Conservation (phyloP, 176 grass and related monocot species). For the Oropetium thomaeum region DNA sequence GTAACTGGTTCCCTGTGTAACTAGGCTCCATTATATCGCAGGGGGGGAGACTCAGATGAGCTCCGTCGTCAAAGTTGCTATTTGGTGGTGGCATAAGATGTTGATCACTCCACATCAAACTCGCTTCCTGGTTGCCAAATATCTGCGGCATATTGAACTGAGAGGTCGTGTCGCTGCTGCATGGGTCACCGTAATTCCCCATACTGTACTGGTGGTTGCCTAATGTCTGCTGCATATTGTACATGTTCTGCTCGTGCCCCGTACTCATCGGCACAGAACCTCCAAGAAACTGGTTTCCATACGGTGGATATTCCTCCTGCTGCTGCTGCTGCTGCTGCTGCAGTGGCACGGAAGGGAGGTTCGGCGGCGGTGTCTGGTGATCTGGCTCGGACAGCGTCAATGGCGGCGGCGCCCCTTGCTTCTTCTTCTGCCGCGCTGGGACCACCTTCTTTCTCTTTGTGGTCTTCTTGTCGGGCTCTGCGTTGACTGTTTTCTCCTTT, state of each 20-base stretch:
- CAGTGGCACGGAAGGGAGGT: not conserved
- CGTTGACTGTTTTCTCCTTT: not conserved
- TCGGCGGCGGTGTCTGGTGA: not conserved
- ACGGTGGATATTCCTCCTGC: not conserved
- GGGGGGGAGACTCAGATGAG: no score
- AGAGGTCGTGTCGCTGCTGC: not conserved
- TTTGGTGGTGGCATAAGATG: not conserved
- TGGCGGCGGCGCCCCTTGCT: not conserved
- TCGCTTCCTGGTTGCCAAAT: not conserved
- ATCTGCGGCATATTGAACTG: not conserved
- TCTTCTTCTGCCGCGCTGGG: not conserved
- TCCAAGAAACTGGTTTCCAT: not conserved
- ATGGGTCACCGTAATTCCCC: no score
- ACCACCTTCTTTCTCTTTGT: not conserved
- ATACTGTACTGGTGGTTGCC: no score
- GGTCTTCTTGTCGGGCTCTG: not conserved
- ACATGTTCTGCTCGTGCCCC: not conserved
- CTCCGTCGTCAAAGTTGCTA: not conserved
- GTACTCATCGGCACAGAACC: not conserved
- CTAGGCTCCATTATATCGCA: no score
- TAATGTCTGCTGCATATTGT: not conserved
- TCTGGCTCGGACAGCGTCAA: not conserved
- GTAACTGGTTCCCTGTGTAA: not conserved
- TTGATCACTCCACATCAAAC: not conserved
- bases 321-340: not conserved